Conservation (phyloP, 139 green algal genomes). For the Coelastrella sp. region DNA sequence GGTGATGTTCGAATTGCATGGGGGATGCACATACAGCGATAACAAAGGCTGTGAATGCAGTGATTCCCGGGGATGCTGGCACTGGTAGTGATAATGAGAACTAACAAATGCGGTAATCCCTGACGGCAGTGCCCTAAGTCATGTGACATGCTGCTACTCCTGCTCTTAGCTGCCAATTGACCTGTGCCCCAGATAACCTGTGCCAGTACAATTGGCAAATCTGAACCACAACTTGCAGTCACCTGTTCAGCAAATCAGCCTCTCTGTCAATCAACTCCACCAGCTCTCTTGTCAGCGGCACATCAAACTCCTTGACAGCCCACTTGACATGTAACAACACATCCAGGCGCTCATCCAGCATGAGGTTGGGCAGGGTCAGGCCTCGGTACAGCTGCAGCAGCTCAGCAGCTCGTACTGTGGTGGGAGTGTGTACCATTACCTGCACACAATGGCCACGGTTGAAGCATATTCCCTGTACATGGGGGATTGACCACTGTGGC, state of each 20-base stretch:
- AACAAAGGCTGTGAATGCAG: too few species aligned
- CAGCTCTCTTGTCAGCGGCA: slow-evolving; percentile 80
- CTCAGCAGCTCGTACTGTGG: slow-evolving; percentile 84
- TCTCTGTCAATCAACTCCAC: slow-evolving; percentile 89
- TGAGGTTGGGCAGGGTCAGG: slow-evolving; percentile 70
- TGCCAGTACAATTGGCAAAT: too few species aligned
- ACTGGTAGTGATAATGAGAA: too few species aligned
- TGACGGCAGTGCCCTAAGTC: too few species aligned
- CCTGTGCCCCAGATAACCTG: too few species aligned
- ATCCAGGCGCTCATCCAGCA: slow-evolving; percentile 84
- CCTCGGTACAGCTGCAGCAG: slow-evolving; percentile 86
- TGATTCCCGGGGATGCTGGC: too few species aligned
- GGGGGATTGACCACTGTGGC: too few species aligned
- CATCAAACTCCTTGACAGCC: slow-evolving; percentile 87
- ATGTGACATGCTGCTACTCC: too few species aligned
- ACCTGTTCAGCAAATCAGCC: slow-evolving; percentile 89
- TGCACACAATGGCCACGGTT: slow-evolving; percentile 1
- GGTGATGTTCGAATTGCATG: too few species aligned
- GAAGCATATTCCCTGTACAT: background rate
- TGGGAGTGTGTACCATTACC: slow-evolving; percentile 86
- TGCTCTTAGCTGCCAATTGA: too few species aligned
- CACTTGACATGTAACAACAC: slow-evolving; percentile 94
- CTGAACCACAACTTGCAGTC: background rate
- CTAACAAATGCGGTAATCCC: too few species aligned
- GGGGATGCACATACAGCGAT: too few species aligned